Evolutionary conservation across 345 rosid species (phyloP).

Genomic region (Citrus cavaleriei): DNA sequence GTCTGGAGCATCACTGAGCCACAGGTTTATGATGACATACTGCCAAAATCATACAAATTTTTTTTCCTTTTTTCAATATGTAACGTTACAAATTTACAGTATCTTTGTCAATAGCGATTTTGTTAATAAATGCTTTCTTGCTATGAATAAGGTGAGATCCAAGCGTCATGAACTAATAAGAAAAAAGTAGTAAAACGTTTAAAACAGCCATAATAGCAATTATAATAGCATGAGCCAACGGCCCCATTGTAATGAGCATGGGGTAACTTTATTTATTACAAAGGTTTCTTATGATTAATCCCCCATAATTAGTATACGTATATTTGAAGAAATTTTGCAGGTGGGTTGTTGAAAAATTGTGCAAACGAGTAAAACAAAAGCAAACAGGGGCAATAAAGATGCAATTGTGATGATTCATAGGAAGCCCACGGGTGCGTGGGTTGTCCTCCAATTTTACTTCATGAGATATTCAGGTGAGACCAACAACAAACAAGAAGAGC

Average conservation of each 20-base stretch:
- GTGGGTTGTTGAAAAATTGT: neutral
- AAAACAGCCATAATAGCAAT: constrained; percentile 2
- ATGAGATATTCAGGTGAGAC: neutral
- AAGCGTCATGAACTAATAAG: neutral
- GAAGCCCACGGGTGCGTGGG: constrained; percentile 36
- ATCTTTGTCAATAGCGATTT: neutral
- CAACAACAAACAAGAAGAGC: constrained; percentile 17
- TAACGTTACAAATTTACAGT: neutral
- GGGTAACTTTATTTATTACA: neutral
- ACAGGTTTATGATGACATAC: neutral
- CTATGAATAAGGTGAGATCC: neutral
- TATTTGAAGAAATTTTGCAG: neutral
- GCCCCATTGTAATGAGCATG: constrained; percentile 2
- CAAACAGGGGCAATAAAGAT: neutral
- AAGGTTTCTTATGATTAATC: neutral
- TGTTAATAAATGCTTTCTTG: neutral
- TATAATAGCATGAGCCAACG: constrained; percentile 1
- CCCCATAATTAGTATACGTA: neutral
- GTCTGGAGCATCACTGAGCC: neutral
- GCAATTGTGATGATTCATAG: constrained; percentile 21
- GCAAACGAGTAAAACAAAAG: neutral
- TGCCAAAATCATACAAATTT: neutral
- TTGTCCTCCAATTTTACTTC: constrained; percentile 25
- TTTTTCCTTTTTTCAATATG: neutral
- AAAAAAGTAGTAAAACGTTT: neutral